Evolutionary conservation across 2,329 filamentous ascomycete species (phyloP).

Genomic region (Lachnellula willkommii): DNA sequence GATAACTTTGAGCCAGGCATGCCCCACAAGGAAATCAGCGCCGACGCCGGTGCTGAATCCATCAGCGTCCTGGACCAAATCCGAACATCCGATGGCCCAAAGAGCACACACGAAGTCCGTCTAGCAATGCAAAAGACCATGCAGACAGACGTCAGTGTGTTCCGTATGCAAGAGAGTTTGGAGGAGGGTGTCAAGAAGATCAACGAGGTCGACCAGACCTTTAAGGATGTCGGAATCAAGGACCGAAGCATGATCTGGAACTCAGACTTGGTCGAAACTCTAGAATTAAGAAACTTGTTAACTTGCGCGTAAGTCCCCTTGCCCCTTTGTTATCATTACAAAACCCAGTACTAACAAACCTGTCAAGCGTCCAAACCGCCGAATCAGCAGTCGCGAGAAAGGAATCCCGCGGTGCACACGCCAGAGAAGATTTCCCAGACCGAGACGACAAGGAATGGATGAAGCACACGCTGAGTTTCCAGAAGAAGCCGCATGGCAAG

Average conservation of each 20-base stretch:
- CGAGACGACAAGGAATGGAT: slow-evolving; percentile 96
- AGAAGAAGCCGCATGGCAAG: slow-evolving; percentile 85
- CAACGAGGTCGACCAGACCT: slow-evolving; percentile 73
- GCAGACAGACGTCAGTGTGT: slow-evolving; percentile 95
- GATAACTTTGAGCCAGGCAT: slow-evolving; percentile 85
- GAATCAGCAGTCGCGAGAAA: slow-evolving; percentile 86
- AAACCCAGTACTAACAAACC: slow-evolving; percentile 9
- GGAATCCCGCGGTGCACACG: slow-evolving; percentile 95
- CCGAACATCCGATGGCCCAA: slow-evolving; percentile 76
- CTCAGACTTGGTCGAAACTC: slow-evolving; percentile 90
- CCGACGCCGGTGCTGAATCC: slow-evolving; percentile 82
- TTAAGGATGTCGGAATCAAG: slow-evolving; percentile 84
- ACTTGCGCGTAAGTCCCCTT: slow-evolving; percentile 75
- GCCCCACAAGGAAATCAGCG: slow-evolving; percentile 71
- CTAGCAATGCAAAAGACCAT: slow-evolving; percentile 95
- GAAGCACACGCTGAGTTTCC: slow-evolving; percentile 98
- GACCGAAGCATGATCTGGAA: slow-evolving; percentile 99
- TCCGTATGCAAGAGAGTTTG: slow-evolving; percentile 80
- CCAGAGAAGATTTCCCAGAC: slow-evolving; percentile 92
- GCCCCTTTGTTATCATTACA: neutral
- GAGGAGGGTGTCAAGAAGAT: slow-evolving; percentile 91
- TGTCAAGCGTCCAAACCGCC: slow-evolving; percentile 74
- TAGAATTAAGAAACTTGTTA: slow-evolving; percentile 90
- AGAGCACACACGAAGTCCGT: slow-evolving; percentile 83
- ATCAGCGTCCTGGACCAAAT: slow-evolving; percentile 82